These are phyloP conservation scores for Colletotrichum euphorbiae DNA, from an alignment of 2,329 filamentous ascomycete species.

Conservation along the genomic window DNA sequence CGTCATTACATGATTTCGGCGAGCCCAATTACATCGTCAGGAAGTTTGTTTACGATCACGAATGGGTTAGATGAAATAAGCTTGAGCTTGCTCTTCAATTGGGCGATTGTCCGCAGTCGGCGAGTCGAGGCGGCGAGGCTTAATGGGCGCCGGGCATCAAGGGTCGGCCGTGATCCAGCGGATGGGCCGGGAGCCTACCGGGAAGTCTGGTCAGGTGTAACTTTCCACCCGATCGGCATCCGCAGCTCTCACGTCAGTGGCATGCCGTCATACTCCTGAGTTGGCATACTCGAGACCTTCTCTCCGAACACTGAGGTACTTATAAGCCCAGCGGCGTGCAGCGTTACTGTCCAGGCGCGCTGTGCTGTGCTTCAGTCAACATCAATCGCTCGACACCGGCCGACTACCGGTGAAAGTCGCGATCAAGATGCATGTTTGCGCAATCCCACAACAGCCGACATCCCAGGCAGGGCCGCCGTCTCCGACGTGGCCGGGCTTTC, in stretches of 20 bases:
- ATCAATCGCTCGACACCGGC: background rate
- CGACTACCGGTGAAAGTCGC: background rate
- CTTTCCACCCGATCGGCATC: constrained; percentile 14
- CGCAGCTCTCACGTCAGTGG: background rate
- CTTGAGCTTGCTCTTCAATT: background rate
- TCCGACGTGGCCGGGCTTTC: background rate
- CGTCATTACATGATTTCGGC: background rate
- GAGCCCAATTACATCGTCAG: background rate
- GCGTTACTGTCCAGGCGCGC: no score
- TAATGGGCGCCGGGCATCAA: constrained; percentile 2
- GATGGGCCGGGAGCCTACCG: constrained; percentile 17
- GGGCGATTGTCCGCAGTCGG: background rate
- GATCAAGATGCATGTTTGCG: constrained; percentile 30
- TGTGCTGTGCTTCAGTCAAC: background rate
- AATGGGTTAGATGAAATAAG: background rate
- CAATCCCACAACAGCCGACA: constrained; percentile 18
- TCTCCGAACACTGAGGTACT: background rate
- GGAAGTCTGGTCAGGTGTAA: constrained; percentile 12
- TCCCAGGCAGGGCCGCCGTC: background rate
- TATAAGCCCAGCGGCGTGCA: background rate
- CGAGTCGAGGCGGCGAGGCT: background rate
- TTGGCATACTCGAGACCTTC: background rate
- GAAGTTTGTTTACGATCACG: constrained; percentile 13
- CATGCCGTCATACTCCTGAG: background rate
- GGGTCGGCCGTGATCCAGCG: constrained; percentile 12